These are phyloP conservation scores for Nigrospora oryzae DNA, from an alignment of 2,329 filamentous ascomycete species.

Conservation along the genomic window DNA sequence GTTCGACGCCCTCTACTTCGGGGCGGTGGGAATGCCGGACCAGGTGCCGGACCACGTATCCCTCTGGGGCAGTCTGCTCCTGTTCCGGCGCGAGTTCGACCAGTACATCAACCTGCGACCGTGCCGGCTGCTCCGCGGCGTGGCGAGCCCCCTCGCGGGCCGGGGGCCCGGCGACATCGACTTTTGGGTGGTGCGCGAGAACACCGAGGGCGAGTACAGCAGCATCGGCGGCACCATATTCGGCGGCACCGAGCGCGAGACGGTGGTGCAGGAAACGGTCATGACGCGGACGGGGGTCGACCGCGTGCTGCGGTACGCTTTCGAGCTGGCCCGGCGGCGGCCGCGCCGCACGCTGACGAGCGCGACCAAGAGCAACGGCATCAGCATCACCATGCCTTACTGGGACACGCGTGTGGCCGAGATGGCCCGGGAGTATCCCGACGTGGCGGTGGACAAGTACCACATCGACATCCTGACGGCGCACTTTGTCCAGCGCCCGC, in stretches of 20 bases:
- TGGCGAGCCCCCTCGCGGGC: constrained; percentile 45
- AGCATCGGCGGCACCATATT: constrained; percentile 55
- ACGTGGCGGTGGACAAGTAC: constrained; percentile 53
- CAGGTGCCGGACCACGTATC: constrained; percentile 57
- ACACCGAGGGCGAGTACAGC: constrained; percentile 56
- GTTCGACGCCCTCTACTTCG: constrained; percentile 61
- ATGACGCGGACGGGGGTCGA: constrained; percentile 52
- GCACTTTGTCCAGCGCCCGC: constrained; percentile 49
- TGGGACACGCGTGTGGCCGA: constrained; percentile 52
- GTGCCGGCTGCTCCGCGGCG: constrained; percentile 52
- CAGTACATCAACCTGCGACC: constrained; percentile 64
- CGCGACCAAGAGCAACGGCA: constrained; percentile 59
- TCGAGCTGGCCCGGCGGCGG: constrained; percentile 46
- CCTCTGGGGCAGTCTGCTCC: constrained; percentile 58
- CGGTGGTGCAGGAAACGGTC: constrained; percentile 50
- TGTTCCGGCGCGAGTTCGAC: constrained; percentile 58
- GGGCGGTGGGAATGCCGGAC: constrained; percentile 50
- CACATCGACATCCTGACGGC: constrained; percentile 57
- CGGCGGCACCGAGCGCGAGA: constrained; percentile 47
- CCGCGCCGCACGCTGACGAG: constrained; percentile 48
- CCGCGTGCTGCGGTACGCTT: constrained; percentile 51
- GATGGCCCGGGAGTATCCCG: constrained; percentile 43
- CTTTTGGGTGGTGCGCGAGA: constrained; percentile 58
- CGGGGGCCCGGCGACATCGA: constrained; percentile 50
- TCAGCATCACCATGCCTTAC: constrained; percentile 56